These are phyloP conservation scores for Ceratobasidium sp. DNA, from an alignment of 1,284 basidiomycete species.

Conservation along the genomic window DNA sequence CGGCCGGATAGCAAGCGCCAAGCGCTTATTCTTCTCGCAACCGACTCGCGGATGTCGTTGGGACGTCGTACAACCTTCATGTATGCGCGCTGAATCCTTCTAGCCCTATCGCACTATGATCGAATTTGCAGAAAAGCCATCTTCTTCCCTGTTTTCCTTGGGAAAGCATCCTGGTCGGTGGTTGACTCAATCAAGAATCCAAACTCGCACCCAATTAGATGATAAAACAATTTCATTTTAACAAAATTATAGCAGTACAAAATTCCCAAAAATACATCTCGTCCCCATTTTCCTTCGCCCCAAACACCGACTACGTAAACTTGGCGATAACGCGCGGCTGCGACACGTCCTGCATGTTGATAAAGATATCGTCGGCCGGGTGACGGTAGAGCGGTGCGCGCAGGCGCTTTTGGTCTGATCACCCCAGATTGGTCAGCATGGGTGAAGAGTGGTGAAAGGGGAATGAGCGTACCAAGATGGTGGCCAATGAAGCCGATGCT, in stretches of 20 bases:
- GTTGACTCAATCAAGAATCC: too few relatives aligned
- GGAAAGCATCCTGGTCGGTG: too few relatives aligned
- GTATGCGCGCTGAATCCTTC: too few relatives aligned
- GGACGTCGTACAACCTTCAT: too few relatives aligned
- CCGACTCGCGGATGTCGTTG: too few relatives aligned
- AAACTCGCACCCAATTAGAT: too few relatives aligned
- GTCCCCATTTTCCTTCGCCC: neutral
- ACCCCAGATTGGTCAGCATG: slow-evolving; percentile 51
- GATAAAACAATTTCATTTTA: slow-evolving; percentile 9
- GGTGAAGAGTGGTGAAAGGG: too few relatives aligned
- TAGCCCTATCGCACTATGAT: too few relatives aligned
- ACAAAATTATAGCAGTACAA: slow-evolving; percentile 12
- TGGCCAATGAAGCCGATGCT: slow-evolving; percentile 98
- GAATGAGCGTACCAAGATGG: slow-evolving; percentile 65
- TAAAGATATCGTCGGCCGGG: slow-evolving; percentile 63
- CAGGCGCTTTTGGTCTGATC: slow-evolving; percentile 91
- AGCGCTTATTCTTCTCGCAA: too few relatives aligned
- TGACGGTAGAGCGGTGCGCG: slow-evolving; percentile 93
- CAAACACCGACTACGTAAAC: slow-evolving; percentile 13
- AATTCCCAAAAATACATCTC: slow-evolving; percentile 17
- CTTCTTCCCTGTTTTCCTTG: too few relatives aligned
- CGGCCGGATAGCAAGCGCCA: too few relatives aligned
- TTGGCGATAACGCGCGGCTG: slow-evolving; percentile 82
- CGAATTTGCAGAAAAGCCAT: too few relatives aligned
- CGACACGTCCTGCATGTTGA: slow-evolving; percentile 82